Evolutionary conservation across 1,284 basidiomycete genomes (phyloP), one percentile per base, ranked within the genome.

Genomic region (Tranzscheliella williamsii): DNA sequence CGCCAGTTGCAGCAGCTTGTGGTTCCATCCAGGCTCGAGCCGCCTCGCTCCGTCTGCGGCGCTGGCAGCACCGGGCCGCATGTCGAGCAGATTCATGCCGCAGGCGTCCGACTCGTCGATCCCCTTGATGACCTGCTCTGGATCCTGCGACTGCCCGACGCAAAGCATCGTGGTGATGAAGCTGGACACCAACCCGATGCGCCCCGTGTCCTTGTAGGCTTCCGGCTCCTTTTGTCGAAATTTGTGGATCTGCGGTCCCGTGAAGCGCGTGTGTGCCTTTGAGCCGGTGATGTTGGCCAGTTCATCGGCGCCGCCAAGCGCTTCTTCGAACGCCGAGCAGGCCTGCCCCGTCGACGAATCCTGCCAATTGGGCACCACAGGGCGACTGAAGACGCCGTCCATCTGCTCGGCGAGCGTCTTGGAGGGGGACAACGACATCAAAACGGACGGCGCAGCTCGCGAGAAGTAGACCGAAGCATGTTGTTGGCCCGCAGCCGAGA

Each of bases 381-480:
- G 80, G 16, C 86, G 79, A 4, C 89, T 87, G 78, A 93, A 91
- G 0, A 88, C 55, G 1, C 69, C 67, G 0, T 84, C 84, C 2
- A 82, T 66, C 54, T 82, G 81, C 0, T 55, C 26, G 0, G 80
- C 78, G 4, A 92, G 81, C 0, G 83, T 72, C 43, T 82, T 77
- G 2, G 70, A 61, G 2, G 85, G 61, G 67, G 87, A 81, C 32
- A 91, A 81, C 1, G 79, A 79, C 1, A 81, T 78, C 7, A 93
- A 82, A 5, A 85, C 73, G 0, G 56, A 43, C 35, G 83, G 81
- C 0, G 87, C 87, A 3, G 81, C 78, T 9, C 79, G 68, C 0
- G 88, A 87, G 87, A 89, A 92, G 75, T 88, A 92, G 8, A 92
- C 89, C 2, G 88, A 90, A 9, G 90, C 90, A 75, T 94, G 91